Base-by-base conservation (phyloP, 768 basidiomycete species). In the Tricholoma sp. region DNA sequence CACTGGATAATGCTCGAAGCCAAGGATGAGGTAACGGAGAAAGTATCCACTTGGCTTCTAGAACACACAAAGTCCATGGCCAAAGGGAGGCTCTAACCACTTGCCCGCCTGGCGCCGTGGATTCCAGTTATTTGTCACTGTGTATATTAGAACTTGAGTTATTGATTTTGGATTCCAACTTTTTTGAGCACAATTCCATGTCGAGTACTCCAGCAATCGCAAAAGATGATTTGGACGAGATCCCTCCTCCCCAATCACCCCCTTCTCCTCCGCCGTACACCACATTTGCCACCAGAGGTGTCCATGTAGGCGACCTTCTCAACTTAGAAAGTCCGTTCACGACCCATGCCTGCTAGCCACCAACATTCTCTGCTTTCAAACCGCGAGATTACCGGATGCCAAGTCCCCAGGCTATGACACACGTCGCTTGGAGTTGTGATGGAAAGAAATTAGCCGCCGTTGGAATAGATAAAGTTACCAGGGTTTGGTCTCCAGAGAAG, bases 361-460 rank as follows among this genome's bases (percentile, higher is more conserved):
- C 89, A 31, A 88, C 79, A 18, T 91, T 91, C 69, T 85, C 88
- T 57, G 86, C 89, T 2, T 89, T 89, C 68, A 85, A 86, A 65
- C 88, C 89, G 5, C 80, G 88, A 66, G 88, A 91, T 67, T 79
- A 86, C 56, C 81, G 85, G 21, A 81, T 88, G 56, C 73, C 83
- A 4, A 84, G 81, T 50, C 69, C 81, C 16, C 85, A 88, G 63
- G 71, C 79, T 0, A 87, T 91, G 76, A 88, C 78, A 46, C 88
- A 89, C 66, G 83, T 91, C 53, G 86, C 88, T 0, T 93, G 89
- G 89, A 91, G 78, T 63, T 91, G 89, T 64, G 90, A 92, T 64
- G 90, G 90, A 16, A 85, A 85, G 74, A 86, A 86, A 57, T 75
- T 92, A 12, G 88, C 87, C 1, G 88, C 83, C n/a, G 89, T 88